phyloP scores from a whole-genome alignment of 306 rosid genomes.

The Cyclanthera cordifolia region DNA sequence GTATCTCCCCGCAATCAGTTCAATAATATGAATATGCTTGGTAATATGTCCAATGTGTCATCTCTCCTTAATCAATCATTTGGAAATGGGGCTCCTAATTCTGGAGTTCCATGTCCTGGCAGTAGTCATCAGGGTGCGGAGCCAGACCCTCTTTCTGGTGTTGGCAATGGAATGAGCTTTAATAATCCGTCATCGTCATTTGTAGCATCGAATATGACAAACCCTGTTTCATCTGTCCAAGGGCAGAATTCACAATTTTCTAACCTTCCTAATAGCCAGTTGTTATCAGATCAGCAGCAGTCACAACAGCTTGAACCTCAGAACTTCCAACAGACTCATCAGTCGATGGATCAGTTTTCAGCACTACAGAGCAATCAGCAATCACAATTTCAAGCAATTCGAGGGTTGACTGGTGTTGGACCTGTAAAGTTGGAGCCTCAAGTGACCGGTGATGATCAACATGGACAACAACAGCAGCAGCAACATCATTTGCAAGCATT shows the following conservation, averaged over 20 bases:
- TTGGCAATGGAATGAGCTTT: slow-evolving; percentile 62
- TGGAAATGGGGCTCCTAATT: slow-evolving; percentile 56
- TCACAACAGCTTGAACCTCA: slow-evolving; percentile 70
- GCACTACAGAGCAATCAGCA: slow-evolving; percentile 37
- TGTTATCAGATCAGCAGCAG: slow-evolving; percentile 68
- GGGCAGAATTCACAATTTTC: slow-evolving; percentile 75
- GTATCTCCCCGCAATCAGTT: slow-evolving; percentile 63
- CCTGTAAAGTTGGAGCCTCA: slow-evolving; percentile 80
- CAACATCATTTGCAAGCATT: slow-evolving; percentile 43
- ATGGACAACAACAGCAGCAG: slow-evolving; percentile 46
- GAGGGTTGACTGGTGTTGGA: slow-evolving; percentile 61
- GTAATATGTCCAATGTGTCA: slow-evolving; percentile 63
- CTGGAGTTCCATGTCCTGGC: slow-evolving; percentile 62
- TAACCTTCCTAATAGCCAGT: slow-evolving; percentile 54
- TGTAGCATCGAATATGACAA: slow-evolving; percentile 50
- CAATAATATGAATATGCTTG: slow-evolving; percentile 63
- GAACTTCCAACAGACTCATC: slow-evolving; percentile 71
- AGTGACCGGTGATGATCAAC: slow-evolving; percentile 50
- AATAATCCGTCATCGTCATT: slow-evolving; percentile 48
- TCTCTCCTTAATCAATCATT: slow-evolving; percentile 72
- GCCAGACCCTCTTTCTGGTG: slow-evolving; percentile 55
- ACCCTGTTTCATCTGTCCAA: slow-evolving; percentile 57
- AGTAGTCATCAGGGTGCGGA: slow-evolving; percentile 69
- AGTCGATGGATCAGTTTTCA: slow-evolving; percentile 80
- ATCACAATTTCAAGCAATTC: slow-evolving; percentile 66